A percentile compares a stretch with the other conserved stretches of the same genome.
Evolutionary conservation across 1,139 yeast genomes (phyloP).

Genomic region (Taiozyma sp.): DNA sequence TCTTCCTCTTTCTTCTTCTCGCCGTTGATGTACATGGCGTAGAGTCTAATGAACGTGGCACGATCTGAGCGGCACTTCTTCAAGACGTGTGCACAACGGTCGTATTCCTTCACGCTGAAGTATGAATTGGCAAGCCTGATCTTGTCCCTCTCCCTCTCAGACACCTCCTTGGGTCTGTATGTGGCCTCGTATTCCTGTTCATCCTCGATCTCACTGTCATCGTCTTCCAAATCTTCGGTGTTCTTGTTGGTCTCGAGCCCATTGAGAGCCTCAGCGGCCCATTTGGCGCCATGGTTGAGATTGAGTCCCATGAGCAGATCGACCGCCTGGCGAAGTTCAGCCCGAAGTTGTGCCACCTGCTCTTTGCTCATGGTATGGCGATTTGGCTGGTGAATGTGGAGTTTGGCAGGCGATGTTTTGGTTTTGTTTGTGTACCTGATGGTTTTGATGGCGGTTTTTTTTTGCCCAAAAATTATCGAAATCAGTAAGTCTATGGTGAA

Average conservation of each 20-base stretch:
- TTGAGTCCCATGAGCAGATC: slow-evolving; percentile 41
- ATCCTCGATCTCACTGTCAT: background rate
- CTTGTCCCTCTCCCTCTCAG: slow-evolving; percentile 35
- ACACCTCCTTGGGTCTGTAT: background rate
- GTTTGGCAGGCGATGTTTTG: background rate
- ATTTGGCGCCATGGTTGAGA: slow-evolving; percentile 67
- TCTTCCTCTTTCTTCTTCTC: slow-evolving; percentile 75
- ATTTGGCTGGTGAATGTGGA: background rate
- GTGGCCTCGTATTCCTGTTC: background rate
- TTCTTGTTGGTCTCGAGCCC: slow-evolving; percentile 30
- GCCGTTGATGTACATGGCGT: slow-evolving; percentile 66
- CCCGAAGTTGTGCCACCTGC: background rate
- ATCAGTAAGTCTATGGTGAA: background rate
- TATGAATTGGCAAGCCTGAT: slow-evolving; percentile 65
- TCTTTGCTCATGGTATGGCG: background rate
- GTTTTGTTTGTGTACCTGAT: background rate
- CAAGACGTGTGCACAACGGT: slow-evolving; percentile 64
- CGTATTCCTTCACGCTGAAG: slow-evolving; percentile 84
- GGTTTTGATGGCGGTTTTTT: background rate
- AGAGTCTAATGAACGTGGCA: slow-evolving; percentile 61
- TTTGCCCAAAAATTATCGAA: slow-evolving; percentile 1
- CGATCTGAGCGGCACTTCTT: slow-evolving; percentile 48
- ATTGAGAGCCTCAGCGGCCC: slow-evolving; percentile 78
- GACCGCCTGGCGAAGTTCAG: slow-evolving; percentile 33
- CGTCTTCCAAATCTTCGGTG: slow-evolving; percentile 4